Evolutionary conservation across 2,329 filamentous ascomycete species (phyloP).

Genomic region (Polychaeton citri): DNA sequence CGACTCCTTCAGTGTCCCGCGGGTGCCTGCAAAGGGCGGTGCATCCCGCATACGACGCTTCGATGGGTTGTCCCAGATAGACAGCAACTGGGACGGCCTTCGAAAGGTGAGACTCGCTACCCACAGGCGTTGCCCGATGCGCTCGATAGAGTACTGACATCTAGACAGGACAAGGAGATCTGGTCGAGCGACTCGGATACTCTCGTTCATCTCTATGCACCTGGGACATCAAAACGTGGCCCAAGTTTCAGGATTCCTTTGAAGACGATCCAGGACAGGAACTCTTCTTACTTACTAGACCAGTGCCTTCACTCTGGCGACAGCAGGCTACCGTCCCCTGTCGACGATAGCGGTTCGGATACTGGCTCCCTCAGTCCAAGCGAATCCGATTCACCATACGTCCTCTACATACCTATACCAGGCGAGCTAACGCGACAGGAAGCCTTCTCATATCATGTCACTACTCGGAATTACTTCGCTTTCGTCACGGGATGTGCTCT

Average conservation of each 20-base stretch:
- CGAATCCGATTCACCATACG: constrained; percentile 20
- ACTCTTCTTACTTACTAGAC: constrained; percentile 49
- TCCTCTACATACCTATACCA: constrained; percentile 60
- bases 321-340: constrained; percentile 9
- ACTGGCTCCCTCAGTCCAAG: constrained; percentile 6
- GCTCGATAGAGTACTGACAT: constrained; percentile 4
- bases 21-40: not conserved
- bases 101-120: constrained; percentile 7
- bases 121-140: too few species aligned
- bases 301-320: constrained; percentile 19
- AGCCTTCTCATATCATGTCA: constrained; percentile 49
- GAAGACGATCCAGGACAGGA: constrained; percentile 40
- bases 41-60: constrained; percentile 2
- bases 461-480: constrained; percentile 63
- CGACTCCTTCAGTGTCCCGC: not conserved
- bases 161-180: constrained; percentile 53
- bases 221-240: constrained; percentile 49
- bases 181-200: constrained; percentile 58
- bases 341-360: constrained; percentile 15
- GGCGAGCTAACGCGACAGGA: constrained; percentile 38
- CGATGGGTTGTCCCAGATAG: constrained; percentile 1
- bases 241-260: constrained; percentile 57
- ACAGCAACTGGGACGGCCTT: constrained; percentile 8
- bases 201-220: constrained; percentile 53
- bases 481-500: constrained; percentile 53